phyloP scores from a whole-genome alignment of 2,329 filamentous ascomycete genomes.

The Aplosporella prunicola region DNA sequence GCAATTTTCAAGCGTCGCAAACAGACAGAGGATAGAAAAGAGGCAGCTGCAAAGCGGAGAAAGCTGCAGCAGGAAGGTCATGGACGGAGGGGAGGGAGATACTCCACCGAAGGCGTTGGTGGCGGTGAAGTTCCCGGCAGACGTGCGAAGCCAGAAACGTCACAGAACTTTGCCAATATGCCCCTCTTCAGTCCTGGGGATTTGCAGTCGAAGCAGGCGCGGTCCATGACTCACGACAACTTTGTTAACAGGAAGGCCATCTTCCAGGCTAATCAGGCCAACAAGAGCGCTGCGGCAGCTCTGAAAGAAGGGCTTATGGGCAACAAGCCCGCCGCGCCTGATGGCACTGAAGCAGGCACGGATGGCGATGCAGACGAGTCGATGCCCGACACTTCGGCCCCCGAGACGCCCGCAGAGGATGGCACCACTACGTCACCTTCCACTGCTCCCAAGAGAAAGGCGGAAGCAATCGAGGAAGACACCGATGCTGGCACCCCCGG shows the following conservation, averaged over 20 bases:
- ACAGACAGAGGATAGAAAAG: constrained; percentile 64
- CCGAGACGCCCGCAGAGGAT: constrained; percentile 18
- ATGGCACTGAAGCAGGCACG: constrained; percentile 21
- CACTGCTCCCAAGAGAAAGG: constrained; percentile 66
- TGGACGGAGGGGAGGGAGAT: neutral
- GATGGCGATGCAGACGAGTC: constrained; percentile 15
- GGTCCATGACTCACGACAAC: constrained; percentile 72
- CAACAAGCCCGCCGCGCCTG: constrained; percentile 15
- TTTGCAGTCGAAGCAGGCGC: constrained; percentile 27
- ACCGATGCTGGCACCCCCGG: constrained; percentile 49
- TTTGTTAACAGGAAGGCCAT: constrained; percentile 63
- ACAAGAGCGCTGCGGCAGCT: constrained; percentile 87
- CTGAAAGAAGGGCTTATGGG: constrained; percentile 67
- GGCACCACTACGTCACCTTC: constrained; percentile 35
- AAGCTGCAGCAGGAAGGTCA: constrained; percentile 1
- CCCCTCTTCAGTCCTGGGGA: constrained; percentile 26
- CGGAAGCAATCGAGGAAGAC: constrained; percentile 57
- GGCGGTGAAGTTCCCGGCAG: constrained; percentile 1
- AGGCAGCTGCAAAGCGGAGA: constrained; percentile 15
- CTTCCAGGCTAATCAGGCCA: constrained; percentile 50
- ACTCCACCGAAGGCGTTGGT: constrained; percentile 1
- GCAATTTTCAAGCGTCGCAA: constrained; percentile 83
- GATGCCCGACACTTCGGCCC: too few species aligned
- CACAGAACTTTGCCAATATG: constrained; percentile 21
- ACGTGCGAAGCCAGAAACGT: constrained; percentile 4